phyloP scores from a whole-genome alignment of 169 alveolate genomes.

The Eimeria maxima region DNA sequence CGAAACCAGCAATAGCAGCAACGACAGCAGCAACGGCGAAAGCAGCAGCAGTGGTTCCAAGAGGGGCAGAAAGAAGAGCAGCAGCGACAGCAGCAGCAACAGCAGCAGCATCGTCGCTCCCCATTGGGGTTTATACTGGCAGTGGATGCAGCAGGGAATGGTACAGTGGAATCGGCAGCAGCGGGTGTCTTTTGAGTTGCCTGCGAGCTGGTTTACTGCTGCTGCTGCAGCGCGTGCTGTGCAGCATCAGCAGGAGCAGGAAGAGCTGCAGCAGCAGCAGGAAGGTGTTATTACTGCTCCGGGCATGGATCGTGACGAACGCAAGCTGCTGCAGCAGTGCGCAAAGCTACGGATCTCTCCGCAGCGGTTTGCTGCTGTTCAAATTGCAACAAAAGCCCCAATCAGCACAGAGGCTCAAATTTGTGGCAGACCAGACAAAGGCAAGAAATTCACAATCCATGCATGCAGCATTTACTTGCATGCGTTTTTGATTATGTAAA shows the following conservation, averaged over 20 bases:
- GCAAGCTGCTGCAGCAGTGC: not conserved
- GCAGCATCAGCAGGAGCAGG: constrained; percentile 31
- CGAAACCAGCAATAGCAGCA: constrained; percentile 16
- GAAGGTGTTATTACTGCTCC: not conserved
- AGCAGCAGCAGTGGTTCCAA: not conserved
- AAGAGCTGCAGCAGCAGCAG: constrained; percentile 49
- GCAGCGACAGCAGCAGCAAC: constrained; percentile 25
- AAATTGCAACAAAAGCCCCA: constrained; percentile 12
- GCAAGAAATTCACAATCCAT: not conserved
- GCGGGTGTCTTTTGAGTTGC: constrained; percentile 48
- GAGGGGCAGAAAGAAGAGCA: not conserved
- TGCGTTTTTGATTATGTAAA: not conserved
- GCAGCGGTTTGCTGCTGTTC: not conserved
- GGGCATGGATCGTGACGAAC: not conserved
- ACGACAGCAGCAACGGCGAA: not conserved
- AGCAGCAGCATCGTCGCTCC: constrained; percentile 15
- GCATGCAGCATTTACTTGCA: not conserved
- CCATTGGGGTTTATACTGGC: not conserved
- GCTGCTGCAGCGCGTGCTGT: not conserved
- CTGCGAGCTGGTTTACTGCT: constrained; percentile 15
- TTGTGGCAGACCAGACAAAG: constrained; percentile 3
- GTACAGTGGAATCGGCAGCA: constrained; percentile 13
- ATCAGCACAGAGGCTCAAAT: constrained; percentile 11
- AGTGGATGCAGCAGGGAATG: constrained; percentile 56
- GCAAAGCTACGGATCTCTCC: not conserved